These are phyloP conservation scores for Amauroascus verrucosus DNA, from an alignment of 2,329 filamentous ascomycete species.

Conservation along the genomic window DNA sequence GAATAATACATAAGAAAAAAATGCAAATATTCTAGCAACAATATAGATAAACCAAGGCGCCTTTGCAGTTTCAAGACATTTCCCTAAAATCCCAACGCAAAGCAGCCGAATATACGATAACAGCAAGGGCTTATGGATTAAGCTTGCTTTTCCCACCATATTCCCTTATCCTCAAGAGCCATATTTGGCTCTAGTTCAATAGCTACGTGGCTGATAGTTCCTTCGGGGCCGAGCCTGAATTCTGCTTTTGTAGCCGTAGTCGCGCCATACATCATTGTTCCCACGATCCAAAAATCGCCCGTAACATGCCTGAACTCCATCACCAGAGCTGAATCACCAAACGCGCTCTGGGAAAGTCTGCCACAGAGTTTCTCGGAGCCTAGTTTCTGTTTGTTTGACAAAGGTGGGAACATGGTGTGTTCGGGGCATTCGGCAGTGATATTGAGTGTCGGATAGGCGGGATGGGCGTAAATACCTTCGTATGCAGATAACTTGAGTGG, in stretches of 20 bases:
- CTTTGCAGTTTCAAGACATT: too few relatives aligned
- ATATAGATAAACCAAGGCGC: background rate
- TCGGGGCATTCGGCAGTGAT: slow-evolving; percentile 7
- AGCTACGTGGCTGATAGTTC: slow-evolving; percentile 4
- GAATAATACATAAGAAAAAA: background rate
- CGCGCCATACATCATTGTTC: slow-evolving; percentile 12
- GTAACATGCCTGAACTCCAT: slow-evolving; percentile 11
- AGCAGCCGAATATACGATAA: background rate
- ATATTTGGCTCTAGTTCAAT: slow-evolving; percentile 12
- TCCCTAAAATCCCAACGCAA: too few relatives aligned
- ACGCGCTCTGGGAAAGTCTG: slow-evolving; percentile 8
- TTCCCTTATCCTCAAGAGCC: slow-evolving; percentile 9
- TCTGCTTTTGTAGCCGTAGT: slow-evolving; percentile 9
- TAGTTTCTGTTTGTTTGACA: slow-evolving; percentile 7
- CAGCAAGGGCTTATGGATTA: background rate
- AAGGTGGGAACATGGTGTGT: background rate
- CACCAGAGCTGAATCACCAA: slow-evolving; percentile 6
- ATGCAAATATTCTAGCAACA: too few relatives aligned
- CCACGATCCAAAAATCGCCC: slow-evolving; percentile 12
- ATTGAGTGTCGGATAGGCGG: slow-evolving; percentile 12
- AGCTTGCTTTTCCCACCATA: slow-evolving; percentile 8
- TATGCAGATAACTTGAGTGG: slow-evolving; percentile 9
- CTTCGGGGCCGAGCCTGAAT: slow-evolving; percentile 8
- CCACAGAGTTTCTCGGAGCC: slow-evolving; percentile 4
- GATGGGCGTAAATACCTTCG: slow-evolving; percentile 8